phyloP scores from a whole-genome alignment of 2,329 filamentous ascomycete species.

The Fusarium burgessii region DNA sequence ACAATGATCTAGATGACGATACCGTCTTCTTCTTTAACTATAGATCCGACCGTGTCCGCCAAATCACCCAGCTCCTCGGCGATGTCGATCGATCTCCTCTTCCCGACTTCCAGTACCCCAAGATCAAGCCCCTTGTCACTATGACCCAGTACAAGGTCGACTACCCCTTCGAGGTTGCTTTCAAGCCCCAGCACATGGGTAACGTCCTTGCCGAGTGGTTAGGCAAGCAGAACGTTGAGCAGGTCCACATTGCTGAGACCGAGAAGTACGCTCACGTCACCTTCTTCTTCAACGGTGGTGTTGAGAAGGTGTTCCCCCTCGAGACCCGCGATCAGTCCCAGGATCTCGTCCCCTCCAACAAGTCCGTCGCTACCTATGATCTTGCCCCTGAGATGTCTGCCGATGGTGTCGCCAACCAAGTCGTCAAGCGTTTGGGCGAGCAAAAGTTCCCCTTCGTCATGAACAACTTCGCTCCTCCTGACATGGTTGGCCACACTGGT shows the following conservation, averaged over 20 bases:
- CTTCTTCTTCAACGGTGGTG: constrained; percentile 99
- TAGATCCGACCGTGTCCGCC: constrained; percentile 95
- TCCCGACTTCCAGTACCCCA: constrained; percentile 93
- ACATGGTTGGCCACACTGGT: constrained; percentile 99
- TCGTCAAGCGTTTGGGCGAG: constrained; percentile 86
- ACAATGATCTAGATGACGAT: constrained; percentile 76
- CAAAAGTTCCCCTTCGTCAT: constrained; percentile 95
- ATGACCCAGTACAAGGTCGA: constrained; percentile 99
- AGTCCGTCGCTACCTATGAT: constrained; percentile 92
- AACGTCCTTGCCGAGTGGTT: constrained; percentile 99
- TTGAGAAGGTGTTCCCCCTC: constrained; percentile 94
- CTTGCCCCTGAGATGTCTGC: constrained; percentile 96
- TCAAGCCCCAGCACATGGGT: constrained; percentile 94
- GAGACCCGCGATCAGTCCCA: constrained; percentile 88
- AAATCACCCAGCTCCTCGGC: constrained; percentile 94
- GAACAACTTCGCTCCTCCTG: constrained; percentile 99
- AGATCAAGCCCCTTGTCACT: constrained; percentile 85
- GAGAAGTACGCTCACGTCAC: constrained; percentile 99
- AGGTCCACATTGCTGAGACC: constrained; percentile 97
- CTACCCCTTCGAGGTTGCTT: constrained; percentile 92
- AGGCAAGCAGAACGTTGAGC: constrained; percentile 86
- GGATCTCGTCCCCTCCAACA: constrained; percentile 87
- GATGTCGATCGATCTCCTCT: constrained; percentile 90
- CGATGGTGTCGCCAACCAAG: constrained; percentile 87
- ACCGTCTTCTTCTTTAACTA: constrained; percentile 99